A percentile compares a stretch with the other conserved stretches of the same genome.
phyloP scores from a whole-genome alignment of 1,284 basidiomycete genomes.

The Somion occarium region DNA sequence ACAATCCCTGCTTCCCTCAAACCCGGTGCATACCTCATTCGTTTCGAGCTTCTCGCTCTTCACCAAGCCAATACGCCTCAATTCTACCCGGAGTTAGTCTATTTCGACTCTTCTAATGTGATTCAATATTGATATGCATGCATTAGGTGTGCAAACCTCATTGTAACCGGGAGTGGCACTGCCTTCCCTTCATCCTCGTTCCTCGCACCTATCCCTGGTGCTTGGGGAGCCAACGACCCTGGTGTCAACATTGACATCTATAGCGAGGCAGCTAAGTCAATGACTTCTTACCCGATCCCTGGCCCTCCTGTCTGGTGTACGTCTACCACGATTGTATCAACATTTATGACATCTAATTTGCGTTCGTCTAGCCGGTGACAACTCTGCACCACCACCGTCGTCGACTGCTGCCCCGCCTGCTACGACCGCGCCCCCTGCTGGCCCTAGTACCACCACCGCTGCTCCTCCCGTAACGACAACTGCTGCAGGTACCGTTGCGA shows the following conservation, averaged over 20 bases:
- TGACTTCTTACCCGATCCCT: constrained; percentile 6
- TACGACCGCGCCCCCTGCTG: neutral
- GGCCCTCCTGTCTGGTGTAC: constrained; percentile 7
- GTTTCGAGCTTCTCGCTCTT: constrained; percentile 51
- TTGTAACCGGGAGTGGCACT: constrained; percentile 41
- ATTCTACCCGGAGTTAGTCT: constrained; percentile 45
- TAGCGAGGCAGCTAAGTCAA: constrained; percentile 3
- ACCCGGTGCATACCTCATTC: constrained; percentile 46
- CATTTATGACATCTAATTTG: neutral
- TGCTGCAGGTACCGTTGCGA: constrained; percentile 1
- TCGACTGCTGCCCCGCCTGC: neutral
- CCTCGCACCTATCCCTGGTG: constrained; percentile 47
- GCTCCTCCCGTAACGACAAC: neutral
- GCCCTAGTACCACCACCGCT: neutral
- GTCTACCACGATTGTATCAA: neutral
- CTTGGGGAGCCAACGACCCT: constrained; percentile 18
- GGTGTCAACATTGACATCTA: constrained; percentile 9
- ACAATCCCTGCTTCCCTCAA: constrained; percentile 47
- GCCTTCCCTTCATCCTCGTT: constrained; percentile 37
- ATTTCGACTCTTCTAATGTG: neutral
- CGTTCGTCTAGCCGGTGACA: constrained; percentile 1
- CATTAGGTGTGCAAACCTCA: constrained; percentile 41
- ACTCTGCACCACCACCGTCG: constrained; percentile 1
- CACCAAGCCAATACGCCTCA: constrained; percentile 33
- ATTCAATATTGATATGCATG: neutral